These are phyloP conservation scores for Diaporthe velutina DNA, from an alignment of 2,329 filamentous ascomycete species.

Conservation along the genomic window DNA sequence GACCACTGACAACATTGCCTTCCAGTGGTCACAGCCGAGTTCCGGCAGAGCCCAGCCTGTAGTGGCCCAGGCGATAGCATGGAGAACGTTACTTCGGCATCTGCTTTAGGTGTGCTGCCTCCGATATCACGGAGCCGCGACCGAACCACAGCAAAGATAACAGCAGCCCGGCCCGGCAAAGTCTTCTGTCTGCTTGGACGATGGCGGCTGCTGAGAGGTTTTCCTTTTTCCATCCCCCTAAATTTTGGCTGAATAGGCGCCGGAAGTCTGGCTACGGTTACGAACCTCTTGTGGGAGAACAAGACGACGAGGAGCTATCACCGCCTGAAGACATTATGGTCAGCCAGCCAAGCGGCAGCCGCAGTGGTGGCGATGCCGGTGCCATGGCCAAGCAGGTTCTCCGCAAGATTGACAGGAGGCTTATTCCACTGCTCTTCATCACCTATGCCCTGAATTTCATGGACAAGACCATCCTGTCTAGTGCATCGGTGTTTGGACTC, in stretches of 20 bases:
- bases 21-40: neutral
- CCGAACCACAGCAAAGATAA: slow-evolving; percentile 24
- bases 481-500: slow-evolving; percentile 69
- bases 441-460: slow-evolving; percentile 73
- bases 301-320: slow-evolving; percentile 26
- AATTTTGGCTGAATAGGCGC: neutral
- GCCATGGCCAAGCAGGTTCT: slow-evolving; percentile 54
- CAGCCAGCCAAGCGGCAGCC: slow-evolving; percentile 18
- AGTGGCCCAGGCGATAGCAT: slow-evolving; percentile 5
- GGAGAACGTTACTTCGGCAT: slow-evolving; percentile 28
- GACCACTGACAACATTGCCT: neutral
- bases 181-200: neutral
- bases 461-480: slow-evolving; percentile 70
- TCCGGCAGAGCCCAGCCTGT: neutral
- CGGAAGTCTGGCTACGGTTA: slow-evolving; percentile 16
- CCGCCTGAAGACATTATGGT: slow-evolving; percentile 24
- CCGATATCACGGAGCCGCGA: slow-evolving; percentile 15
- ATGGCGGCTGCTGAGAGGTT: slow-evolving; percentile 30
- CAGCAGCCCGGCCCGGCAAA: slow-evolving; percentile 29
- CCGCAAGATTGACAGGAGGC: slow-evolving; percentile 66
- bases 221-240: neutral
- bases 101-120: neutral
- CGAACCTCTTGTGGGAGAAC: slow-evolving; percentile 6
- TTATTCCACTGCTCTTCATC: slow-evolving; percentile 69
- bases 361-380: slow-evolving; percentile 32